Evolutionary conservation across 495 filamentous ascomycete genomes (phyloP), one percentile per base, ranked within the genome.

Genomic region (Penicillium taxi): DNA sequence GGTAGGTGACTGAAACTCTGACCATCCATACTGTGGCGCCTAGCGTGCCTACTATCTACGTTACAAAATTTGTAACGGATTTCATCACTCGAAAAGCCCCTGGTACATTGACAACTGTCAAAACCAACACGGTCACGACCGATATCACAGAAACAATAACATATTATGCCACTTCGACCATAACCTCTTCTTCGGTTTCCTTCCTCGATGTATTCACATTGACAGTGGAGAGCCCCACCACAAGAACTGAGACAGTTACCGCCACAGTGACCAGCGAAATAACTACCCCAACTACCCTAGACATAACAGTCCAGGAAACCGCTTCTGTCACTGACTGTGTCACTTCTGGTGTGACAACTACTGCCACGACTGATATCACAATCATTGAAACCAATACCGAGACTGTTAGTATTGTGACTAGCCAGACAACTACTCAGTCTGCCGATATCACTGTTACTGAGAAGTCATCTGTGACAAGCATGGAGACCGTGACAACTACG

Each of bases 1-100:
- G 11, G n/a, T 14, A 34, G 32, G 11, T 21, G 6, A 35, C 32
- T 24, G 9, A 35, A 25, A 35, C 32, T 11, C 2, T 25, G 3
- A 35, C 19, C n/a, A 35, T 18, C 6, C 32, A 35, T 16, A 35
- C 32, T 23, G 4, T 35, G 32, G 32, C 32, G 9, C 32, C 32
- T 24, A n/a, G n/a, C n/a, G 20, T 8, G 13, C 19, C 15, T 5
- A 35, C 32, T 2, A n/a, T 16, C 7, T 35, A 35, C 25, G 22
- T 35, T 13, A 35, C 32, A 15, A 35, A 25, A 13, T 0, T 35
- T 15, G 9, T 25, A 3, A 35, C 32, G 0, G 20, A 35, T 2
- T 23, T 25, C 9, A 13, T 35, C 2, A 35, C 32, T 4, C 23
- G 25, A 9, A 35, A 0, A 15, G 22, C 8, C 5, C 32, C 32